Base-by-base conservation (phyloP, 805 yeast species). In the Nakazawaea populi region DNA sequence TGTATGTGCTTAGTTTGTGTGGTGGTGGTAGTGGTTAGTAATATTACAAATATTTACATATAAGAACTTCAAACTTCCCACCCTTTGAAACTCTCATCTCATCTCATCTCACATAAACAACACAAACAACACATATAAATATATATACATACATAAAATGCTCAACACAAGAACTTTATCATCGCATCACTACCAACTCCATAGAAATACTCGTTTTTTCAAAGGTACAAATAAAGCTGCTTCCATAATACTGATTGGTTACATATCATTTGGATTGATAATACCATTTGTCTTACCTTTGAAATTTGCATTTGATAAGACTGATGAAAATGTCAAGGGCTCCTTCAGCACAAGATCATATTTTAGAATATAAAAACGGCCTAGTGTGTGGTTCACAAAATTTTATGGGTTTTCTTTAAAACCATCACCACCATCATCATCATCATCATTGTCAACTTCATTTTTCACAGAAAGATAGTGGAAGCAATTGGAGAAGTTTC, bases 211-310 rank as follows among this genome's bases (percentile, higher is more conserved):
- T n/a, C 36, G 47, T 42, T 37, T 32, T n/a, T 31, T 37, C 5
- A 45, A 44, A 32, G 10, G 44, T n/a, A 29, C 44, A 27, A 49
- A 41, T 11, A 49, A 29, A 30, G 27, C 32, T 24, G 39, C 48
- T 5, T 40, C 49, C 27, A 44, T 62, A 10, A 47, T 61, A 5
- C 68, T 67, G 18, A 54, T 65, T 36, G 56, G 63, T 18, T 68
- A 68, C 40, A 49, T 68, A 6, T 57, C 71, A 3, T 54, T 67
- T 30, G 71, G 70, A 12, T 53, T 68, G 42, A 60, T 67, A 8
- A 57, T 67, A 11, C 73, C 73, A 8, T 68, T 68, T 51, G 54
- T 67, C 42, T 46, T 67, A 39, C 71, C 71, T 12, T 47, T 67
- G 35, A 66, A 58, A 51, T 56, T 60, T 37, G 59, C 70, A 5